A percentile compares a stretch with the other conserved stretches of the same genome.
phyloP scores from a whole-genome alignment of 2,329 filamentous ascomycete genomes.

The Fusarium sp. region DNA sequence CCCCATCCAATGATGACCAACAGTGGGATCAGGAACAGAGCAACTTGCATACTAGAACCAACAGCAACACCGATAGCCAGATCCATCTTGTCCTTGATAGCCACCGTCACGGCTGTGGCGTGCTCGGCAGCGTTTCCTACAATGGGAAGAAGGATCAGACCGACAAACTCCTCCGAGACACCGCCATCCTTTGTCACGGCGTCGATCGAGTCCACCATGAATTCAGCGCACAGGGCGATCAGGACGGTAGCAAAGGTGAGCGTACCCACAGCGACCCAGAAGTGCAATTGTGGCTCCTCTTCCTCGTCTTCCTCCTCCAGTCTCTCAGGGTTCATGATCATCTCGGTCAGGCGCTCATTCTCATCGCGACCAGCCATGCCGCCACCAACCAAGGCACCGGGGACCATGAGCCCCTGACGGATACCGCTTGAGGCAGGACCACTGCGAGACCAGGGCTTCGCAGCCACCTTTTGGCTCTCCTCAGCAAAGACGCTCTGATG shows the following conservation, averaged over 20 bases:
- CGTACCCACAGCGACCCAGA: slow-evolving; percentile 77
- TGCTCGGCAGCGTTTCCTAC: slow-evolving; percentile 88
- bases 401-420: slow-evolving; percentile 54
- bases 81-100: slow-evolving; percentile 88
- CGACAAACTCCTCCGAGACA: slow-evolving; percentile 80
- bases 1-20: slow-evolving; percentile 84
- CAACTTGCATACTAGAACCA: slow-evolving; percentile 84
- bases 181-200: slow-evolving; percentile 69
- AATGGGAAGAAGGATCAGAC: slow-evolving; percentile 83
- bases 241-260: slow-evolving; percentile 80
- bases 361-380: slow-evolving; percentile 49
- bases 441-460: slow-evolving; percentile 57
- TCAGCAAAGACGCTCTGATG: slow-evolving; percentile 84
- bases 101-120: slow-evolving; percentile 83
- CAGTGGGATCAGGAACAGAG: slow-evolving; percentile 81
- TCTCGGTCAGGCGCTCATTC: slow-evolving; percentile 58
- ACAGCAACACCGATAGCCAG: slow-evolving; percentile 84
- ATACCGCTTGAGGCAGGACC: slow-evolving; percentile 49
- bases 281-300: slow-evolving; percentile 79
- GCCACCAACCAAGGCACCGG: slow-evolving; percentile 54
- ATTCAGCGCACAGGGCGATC: slow-evolving; percentile 85
- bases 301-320: slow-evolving; percentile 66
- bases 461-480: slow-evolving; percentile 81
- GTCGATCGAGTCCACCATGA: slow-evolving; percentile 80
- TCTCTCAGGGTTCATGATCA: slow-evolving; percentile 55